Evolutionary conservation across 176 grass and related monocot genomes (phyloP).

Genomic region (Musa acuminata): DNA sequence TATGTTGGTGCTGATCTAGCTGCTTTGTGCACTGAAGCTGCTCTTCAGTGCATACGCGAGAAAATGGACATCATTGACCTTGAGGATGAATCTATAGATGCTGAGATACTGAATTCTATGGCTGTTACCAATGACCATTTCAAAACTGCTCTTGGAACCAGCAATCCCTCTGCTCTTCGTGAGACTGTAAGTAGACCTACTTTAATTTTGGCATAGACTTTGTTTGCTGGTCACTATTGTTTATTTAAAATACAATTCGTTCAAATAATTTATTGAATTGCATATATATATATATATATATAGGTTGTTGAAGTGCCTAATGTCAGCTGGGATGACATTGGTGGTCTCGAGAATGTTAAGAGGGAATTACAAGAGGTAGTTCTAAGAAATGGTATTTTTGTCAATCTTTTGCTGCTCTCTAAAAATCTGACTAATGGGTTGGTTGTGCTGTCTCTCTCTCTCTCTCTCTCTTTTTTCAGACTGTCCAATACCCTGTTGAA

Average conservation of each 20-base stretch:
- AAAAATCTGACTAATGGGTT: not conserved
- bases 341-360: slow-evolving; percentile 43
- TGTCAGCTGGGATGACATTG: slow-evolving; percentile 42
- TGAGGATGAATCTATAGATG: slow-evolving; percentile 29
- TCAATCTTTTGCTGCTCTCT: not conserved
- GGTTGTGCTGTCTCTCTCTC: not conserved
- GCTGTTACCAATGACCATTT: slow-evolving; percentile 9
- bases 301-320: slow-evolving; percentile 42
- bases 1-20: slow-evolving; percentile 39
- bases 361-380: slow-evolving; percentile 33
- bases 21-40: slow-evolving; percentile 39
- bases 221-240: too few species aligned
- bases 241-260: too few species aligned
- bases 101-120: slow-evolving; percentile 41
- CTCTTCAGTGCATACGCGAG: slow-evolving; percentile 37
- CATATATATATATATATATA: not conserved
- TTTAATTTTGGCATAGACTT: not conserved
- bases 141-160: slow-evolving; percentile 11
- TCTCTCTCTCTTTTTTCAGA: slow-evolving; percentile 1
- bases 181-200: not conserved
- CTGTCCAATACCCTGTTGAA: slow-evolving; percentile 41
- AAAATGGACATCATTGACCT: slow-evolving; percentile 32
- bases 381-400: not conserved
- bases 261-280: not conserved
- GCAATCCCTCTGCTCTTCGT: slow-evolving; percentile 7